phyloP scores from a whole-genome alignment of 2,329 filamentous ascomycete genomes.

The Monilinia polystroma region DNA sequence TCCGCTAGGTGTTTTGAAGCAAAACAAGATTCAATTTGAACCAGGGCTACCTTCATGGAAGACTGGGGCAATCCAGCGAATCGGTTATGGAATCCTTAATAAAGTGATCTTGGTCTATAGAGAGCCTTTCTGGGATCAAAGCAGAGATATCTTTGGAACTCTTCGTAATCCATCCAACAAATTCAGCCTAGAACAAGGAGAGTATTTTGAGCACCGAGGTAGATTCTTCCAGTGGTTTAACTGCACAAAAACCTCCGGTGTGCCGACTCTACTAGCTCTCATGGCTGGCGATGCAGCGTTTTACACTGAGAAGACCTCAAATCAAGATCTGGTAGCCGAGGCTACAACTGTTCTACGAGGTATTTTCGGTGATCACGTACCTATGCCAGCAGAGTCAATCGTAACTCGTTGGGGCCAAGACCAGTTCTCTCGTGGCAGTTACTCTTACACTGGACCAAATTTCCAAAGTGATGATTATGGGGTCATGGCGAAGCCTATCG shows the following conservation, averaged over 20 bases:
- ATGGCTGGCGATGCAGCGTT: slow-evolving; percentile 96
- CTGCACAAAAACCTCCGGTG: slow-evolving; percentile 81
- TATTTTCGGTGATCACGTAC: slow-evolving; percentile 71
- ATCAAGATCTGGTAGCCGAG: slow-evolving; percentile 75
- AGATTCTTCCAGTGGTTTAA: slow-evolving; percentile 99
- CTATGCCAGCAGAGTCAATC: slow-evolving; percentile 78
- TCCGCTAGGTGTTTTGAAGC: slow-evolving; percentile 87
- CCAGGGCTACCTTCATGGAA: slow-evolving; percentile 90
- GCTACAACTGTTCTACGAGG: slow-evolving; percentile 75
- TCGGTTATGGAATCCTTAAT: slow-evolving; percentile 93
- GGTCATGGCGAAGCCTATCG: slow-evolving; percentile 78
- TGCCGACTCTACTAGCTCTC: slow-evolving; percentile 83
- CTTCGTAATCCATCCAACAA: slow-evolving; percentile 70
- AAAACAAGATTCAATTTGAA: slow-evolving; percentile 78
- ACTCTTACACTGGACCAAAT: slow-evolving; percentile 85
- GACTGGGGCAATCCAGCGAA: slow-evolving; percentile 70
- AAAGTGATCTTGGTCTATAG: slow-evolving; percentile 93
- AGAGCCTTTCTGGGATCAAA: slow-evolving; percentile 84
- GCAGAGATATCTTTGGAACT: slow-evolving; percentile 90
- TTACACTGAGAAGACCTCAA: slow-evolving; percentile 74
- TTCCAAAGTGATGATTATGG: slow-evolving; percentile 90
- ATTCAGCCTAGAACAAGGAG: slow-evolving; percentile 71
- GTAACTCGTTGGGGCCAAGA: slow-evolving; percentile 92
- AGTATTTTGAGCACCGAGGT: slow-evolving; percentile 78
- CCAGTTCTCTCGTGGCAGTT: slow-evolving; percentile 87